These are phyloP conservation scores for Suhomyces sp. DNA, from an alignment of 805 yeast species.

Conservation along the genomic window DNA sequence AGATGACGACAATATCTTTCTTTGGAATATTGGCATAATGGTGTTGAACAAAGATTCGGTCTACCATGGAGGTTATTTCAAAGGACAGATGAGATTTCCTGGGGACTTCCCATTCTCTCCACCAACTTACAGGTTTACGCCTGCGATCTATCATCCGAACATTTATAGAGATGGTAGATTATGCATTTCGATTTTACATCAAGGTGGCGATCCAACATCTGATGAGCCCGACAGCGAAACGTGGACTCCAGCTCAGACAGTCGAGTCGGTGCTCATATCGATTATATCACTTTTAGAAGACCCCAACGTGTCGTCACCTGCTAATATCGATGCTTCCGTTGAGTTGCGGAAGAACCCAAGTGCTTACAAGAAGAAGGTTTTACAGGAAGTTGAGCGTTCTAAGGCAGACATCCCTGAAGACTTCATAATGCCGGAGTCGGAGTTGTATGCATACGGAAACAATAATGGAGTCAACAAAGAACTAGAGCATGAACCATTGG, in stretches of 20 bases:
- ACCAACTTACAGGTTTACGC: slow-evolving; percentile 88
- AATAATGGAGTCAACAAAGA: slow-evolving; percentile 36
- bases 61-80: slow-evolving; percentile 92
- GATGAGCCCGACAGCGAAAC: slow-evolving; percentile 94
- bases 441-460: slow-evolving; percentile 42
- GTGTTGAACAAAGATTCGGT: slow-evolving; percentile 85
- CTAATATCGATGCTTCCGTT: slow-evolving; percentile 93
- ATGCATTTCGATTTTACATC: slow-evolving; percentile 90
- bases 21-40: slow-evolving; percentile 89
- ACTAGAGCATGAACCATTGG: slow-evolving; percentile 54
- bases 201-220: slow-evolving; percentile 83
- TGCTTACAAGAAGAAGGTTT: slow-evolving; percentile 69
- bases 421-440: slow-evolving; percentile 74
- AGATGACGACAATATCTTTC: slow-evolving; percentile 54
- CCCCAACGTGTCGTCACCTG: slow-evolving; percentile 91
- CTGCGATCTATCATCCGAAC: slow-evolving; percentile 92
- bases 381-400: slow-evolving; percentile 78
- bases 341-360: slow-evolving; percentile 81
- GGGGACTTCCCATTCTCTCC: slow-evolving; percentile 88
- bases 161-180: slow-evolving; percentile 91
- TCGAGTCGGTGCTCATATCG: slow-evolving; percentile 84
- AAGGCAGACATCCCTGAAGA: slow-evolving; percentile 85
- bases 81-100: slow-evolving; percentile 93
- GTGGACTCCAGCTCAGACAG: slow-evolving; percentile 93
- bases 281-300: slow-evolving; percentile 89